Conservation (phyloP, 176 grass and related monocot genomes). For the Alopecurus myosuroides region DNA sequence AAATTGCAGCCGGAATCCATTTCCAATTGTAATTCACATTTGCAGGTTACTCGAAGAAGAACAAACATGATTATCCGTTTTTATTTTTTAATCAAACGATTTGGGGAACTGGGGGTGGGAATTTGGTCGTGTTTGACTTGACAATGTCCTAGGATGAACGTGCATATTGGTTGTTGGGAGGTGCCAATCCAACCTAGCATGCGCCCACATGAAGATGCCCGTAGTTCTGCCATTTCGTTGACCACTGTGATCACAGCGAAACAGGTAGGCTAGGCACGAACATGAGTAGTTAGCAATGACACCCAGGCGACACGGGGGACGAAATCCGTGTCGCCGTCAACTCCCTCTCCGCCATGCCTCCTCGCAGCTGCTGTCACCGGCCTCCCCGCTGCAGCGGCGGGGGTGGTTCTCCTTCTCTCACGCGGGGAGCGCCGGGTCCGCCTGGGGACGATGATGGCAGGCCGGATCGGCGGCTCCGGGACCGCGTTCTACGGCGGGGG, state of each 20-base stretch:
- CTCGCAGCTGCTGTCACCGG: too few species aligned
- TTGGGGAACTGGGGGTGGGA: neutral
- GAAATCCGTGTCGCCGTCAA: too few species aligned
- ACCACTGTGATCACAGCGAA: neutral
- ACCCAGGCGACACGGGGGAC: too few species aligned
- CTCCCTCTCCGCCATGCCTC: too few species aligned
- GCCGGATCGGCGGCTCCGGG: too few species aligned
- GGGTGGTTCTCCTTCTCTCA: too few species aligned
- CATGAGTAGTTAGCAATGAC: neutral
- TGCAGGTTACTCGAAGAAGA: neutral
- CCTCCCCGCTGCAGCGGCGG: too few species aligned
- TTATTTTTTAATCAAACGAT: neutral
- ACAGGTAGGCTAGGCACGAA: neutral
- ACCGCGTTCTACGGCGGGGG: too few species aligned
- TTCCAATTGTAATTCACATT: neutral
- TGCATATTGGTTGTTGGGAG: neutral
- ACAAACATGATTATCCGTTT: too few species aligned
- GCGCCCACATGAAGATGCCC: neutral
- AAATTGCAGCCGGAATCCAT: neutral
- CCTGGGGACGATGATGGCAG: too few species aligned
- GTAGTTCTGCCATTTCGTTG: neutral
- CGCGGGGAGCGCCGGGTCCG: too few species aligned
- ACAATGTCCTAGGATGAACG: neutral
- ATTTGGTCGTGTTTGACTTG: neutral
- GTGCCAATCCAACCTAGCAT: neutral